Conservation (phyloP, 306 rosid genomes). For the Purshia tridentata region DNA sequence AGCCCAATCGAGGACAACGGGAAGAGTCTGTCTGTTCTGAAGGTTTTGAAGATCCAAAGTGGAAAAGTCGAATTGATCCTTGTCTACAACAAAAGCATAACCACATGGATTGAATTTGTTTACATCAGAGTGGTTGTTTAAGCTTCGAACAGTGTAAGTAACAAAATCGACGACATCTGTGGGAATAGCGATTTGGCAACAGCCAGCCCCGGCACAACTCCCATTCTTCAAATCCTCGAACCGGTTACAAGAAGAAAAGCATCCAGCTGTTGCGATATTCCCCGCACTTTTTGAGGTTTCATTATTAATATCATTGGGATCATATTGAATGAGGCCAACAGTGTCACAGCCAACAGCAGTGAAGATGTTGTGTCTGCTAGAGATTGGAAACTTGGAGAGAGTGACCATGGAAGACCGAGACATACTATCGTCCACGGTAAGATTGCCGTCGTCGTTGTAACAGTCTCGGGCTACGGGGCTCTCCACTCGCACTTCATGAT, state of each 20-base stretch:
- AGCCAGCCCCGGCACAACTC: neutral
- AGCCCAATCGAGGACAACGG: constrained; percentile 26
- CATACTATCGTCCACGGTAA: neutral
- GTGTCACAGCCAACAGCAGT: neutral
- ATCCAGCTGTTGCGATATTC: neutral
- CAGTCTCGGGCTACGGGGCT: neutral
- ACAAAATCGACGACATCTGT: neutral
- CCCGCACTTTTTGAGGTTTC: neutral
- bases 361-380: neutral
- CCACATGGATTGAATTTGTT: neutral
- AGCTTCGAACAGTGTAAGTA: no score
- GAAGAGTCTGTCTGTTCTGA: neutral
- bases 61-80: neutral
- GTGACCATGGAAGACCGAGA: no score
- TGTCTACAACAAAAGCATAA: constrained; percentile 4
- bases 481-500: neutral
- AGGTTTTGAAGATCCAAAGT: neutral
- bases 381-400: neutral
- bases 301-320: no score
- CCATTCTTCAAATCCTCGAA: neutral
- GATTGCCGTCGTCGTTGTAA: neutral
- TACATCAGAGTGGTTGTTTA: neutral
- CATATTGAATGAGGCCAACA: neutral
- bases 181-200: neutral
- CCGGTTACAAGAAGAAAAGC: constrained; percentile 5